Evolutionary conservation across 1,284 basidiomycete species (phyloP).

Genomic region (Ustilago crameri): DNA sequence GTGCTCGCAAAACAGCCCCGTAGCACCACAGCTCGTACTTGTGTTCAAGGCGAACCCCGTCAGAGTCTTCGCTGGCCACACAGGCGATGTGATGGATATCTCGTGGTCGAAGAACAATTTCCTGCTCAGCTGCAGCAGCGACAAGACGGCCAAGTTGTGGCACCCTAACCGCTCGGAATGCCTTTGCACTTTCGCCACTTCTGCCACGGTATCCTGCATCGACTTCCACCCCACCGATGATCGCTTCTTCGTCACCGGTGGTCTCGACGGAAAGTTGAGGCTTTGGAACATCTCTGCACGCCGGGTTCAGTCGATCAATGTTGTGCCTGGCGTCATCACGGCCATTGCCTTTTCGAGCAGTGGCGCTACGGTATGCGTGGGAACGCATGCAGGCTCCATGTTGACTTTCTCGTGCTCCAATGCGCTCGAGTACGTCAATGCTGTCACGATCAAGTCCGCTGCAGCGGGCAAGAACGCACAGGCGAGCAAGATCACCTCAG

Average conservation of each 20-base stretch:
- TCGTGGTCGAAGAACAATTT: slow-evolving; percentile 70
- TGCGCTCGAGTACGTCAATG: slow-evolving; percentile 56
- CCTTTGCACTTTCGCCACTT: slow-evolving; percentile 68
- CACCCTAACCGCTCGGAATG: slow-evolving; percentile 67
- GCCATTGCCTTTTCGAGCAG: slow-evolving; percentile 66
- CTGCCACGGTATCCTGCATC: slow-evolving; percentile 68
- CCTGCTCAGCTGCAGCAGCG: slow-evolving; percentile 68
- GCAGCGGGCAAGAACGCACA: slow-evolving; percentile 64
- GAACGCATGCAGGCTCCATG: slow-evolving; percentile 65
- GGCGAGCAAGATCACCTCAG: slow-evolving; percentile 68
- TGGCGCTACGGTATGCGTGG: slow-evolving; percentile 65
- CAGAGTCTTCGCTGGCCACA: slow-evolving; percentile 65
- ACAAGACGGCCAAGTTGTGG: slow-evolving; percentile 69
- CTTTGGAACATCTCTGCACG: slow-evolving; percentile 66
- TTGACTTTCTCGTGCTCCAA: slow-evolving; percentile 64
- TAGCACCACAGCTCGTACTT: slow-evolving; percentile 21
- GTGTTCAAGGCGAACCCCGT: slow-evolving; percentile 59
- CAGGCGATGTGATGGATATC: slow-evolving; percentile 68
- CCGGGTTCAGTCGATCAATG: slow-evolving; percentile 47
- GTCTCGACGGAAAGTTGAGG: slow-evolving; percentile 68
- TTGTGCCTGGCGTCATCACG: slow-evolving; percentile 68
- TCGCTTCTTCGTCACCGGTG: slow-evolving; percentile 68
- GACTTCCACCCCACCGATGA: slow-evolving; percentile 68
- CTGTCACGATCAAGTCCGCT: slow-evolving; percentile 62
- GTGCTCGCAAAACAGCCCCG: neutral